A percentile compares a stretch with the other conserved stretches of the same genome.
These are phyloP conservation scores for Centaurea solstitialis DNA, from an alignment of 129 eudicot species.

Conservation along the genomic window DNA sequence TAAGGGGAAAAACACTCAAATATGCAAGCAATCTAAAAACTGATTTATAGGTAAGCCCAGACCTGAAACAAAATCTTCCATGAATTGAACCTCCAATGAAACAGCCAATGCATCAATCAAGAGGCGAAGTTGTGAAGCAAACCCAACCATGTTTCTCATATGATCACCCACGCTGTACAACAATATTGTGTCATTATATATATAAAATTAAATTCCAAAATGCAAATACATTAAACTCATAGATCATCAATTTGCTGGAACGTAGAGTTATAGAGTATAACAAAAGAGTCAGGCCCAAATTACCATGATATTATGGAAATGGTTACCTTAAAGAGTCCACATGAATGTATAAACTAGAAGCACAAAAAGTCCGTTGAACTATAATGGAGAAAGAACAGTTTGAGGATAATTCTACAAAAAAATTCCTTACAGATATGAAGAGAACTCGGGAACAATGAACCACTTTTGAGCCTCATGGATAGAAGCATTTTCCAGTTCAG, in stretches of 20 bases:
- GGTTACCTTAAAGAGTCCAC: neutral
- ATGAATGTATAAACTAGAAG: neutral
- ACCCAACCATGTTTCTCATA: slow-evolving; percentile 58
- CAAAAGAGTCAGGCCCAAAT: neutral
- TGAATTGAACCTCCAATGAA: slow-evolving; percentile 71
- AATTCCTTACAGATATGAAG: slow-evolving; percentile 62
- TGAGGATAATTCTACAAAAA: neutral
- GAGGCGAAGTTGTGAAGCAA: slow-evolving; percentile 84
- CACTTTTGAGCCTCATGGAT: slow-evolving; percentile 81
- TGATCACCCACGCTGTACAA: slow-evolving; percentile 44
- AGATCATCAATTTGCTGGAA: neutral
- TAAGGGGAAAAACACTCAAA: neutral
- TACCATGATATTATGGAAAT: neutral
- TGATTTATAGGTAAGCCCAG: neutral
- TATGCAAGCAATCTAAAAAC: neutral
- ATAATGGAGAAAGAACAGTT: neutral
- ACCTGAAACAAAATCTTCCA: slow-evolving; percentile 97
- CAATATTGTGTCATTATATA: neutral
- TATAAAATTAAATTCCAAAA: neutral
- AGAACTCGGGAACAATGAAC: slow-evolving; percentile 68
- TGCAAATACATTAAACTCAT: neutral
- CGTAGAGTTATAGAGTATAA: neutral
- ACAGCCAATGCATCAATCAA: slow-evolving; percentile 60
- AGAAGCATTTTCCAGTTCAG: slow-evolving; percentile 90
- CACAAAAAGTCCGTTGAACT: neutral